phyloP scores from a whole-genome alignment of 2,329 filamentous ascomycete species.

The Chrysoporthe puriensis region DNA sequence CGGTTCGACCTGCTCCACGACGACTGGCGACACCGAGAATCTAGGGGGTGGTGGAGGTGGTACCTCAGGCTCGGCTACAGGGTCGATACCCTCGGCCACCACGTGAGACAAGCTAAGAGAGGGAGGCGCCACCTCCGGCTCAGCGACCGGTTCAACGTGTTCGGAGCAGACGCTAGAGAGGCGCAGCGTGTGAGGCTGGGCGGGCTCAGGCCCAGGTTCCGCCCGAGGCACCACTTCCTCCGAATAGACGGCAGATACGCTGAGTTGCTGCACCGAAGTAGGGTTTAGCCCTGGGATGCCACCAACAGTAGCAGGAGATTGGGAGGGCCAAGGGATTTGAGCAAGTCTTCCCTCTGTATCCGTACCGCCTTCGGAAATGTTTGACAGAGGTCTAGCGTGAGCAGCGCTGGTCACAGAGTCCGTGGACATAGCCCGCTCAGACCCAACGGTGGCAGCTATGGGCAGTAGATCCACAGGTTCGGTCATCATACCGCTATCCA shows the following conservation, averaged over 20 bases:
- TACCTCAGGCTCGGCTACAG: conserved; percentile 37
- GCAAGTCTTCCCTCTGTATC: conserved; percentile 57
- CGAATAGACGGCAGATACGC: conserved; percentile 49
- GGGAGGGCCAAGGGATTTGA: conserved; percentile 58
- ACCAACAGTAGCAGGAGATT: conserved; percentile 39
- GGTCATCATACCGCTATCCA: conserved; percentile 65
- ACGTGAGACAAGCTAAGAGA: conserved; percentile 13
- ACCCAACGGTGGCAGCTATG: conserved; percentile 38
- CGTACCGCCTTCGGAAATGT: conserved; percentile 56
- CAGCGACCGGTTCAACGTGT: conserved; percentile 34
- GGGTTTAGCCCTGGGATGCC: conserved; percentile 34
- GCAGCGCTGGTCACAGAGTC: conserved; percentile 40
- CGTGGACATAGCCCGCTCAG: conserved; percentile 48
- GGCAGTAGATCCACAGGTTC: conserved; percentile 53
- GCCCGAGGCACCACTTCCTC: conserved; percentile 47
- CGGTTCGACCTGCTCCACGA: conserved; percentile 26
- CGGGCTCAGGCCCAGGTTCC: conserved; percentile 39
- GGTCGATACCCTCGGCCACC: conserved; percentile 32
- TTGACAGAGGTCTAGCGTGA: conserved; percentile 47
- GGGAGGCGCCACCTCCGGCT: conserved; percentile 30
- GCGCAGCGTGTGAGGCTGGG: conserved; percentile 40
- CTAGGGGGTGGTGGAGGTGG: conserved; percentile 22
- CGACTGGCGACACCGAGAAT: conserved; percentile 29
- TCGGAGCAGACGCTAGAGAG: conserved; percentile 37
- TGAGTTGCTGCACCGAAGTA: conserved; percentile 42